Base-by-base conservation (phyloP, 2,329 filamentous ascomycete species). In the Colletotrichum sansevieriae region DNA sequence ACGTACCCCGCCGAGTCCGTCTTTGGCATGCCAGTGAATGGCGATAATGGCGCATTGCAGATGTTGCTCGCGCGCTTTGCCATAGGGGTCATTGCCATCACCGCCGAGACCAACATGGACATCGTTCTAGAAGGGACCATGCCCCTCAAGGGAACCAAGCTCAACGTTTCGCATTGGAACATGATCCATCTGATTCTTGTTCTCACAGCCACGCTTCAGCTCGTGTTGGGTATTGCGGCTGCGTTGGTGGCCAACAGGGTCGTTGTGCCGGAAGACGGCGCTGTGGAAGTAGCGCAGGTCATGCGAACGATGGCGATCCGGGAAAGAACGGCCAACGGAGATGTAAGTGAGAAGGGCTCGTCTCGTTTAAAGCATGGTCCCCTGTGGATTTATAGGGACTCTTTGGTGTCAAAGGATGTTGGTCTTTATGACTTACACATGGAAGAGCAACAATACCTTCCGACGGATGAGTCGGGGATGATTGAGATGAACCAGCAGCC, bases 1-100 rank as follows among this genome's bases (percentile, higher is more conserved):
- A 79, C 78, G 10, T 85, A 84, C 58, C 83, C 83, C 0, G 75
- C 77, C 29, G 79, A 82, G 58, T 78, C 79, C 1, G 66, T 75
- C 4, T 83, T 79, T 58, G 83, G 83, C 2, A 43, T 47, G 0
- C 73, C 78, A 3, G 60, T 72, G 12, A 63, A 74, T 12, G 83
- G 83, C 1, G 70, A 72, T 25, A 46, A 51, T 0, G 35, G 73
- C 0, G 63, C 60, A 0, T 81, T 87, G 74, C 83, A 78, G 3
- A 73, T 72, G 9, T 59, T 75, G 6, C 75, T 83, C 15, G 73
- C 79, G 0, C 70, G 75, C 1, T 85, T 80, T 59, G 74, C 79
- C 3, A 73, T 78, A 0, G 81, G 80, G 2, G 78, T 80, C 7
- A 68, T 82, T 1, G 77, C 75, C 47, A 71, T 77, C 18, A 75